Base-by-base conservation (phyloP, 163 green algal genomes). In the Chlamydomonas reinhardtii region DNA sequence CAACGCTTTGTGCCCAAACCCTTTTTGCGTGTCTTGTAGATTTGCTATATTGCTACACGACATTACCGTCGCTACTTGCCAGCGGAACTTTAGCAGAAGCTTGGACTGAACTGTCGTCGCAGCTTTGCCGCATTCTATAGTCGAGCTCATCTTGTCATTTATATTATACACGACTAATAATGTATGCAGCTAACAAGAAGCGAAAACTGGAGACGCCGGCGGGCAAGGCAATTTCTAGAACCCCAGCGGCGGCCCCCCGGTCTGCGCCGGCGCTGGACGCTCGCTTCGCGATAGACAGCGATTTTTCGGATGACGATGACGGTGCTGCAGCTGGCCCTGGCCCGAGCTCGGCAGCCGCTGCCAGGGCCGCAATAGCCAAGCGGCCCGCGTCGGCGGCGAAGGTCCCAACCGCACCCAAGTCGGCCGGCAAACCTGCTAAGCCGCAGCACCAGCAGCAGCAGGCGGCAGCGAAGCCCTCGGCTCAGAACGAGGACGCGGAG, bases 291-390 rank as follows among this genome's bases (percentile, higher is more conserved):
- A 34, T 86, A 16, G 64, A 72, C 35, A 65, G 34, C 35, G 80
- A 86, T 29, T 86, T 86, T 27, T 77, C 68, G 15, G 79, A 77
- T 27, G 68, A 48, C 31, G 68, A 73, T 2, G 48, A 64, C 32
- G 39, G 62, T 48, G 64, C 31, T 59, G 24, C 8, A 12, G 61
- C 31, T n/a, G 75, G 11, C n/a, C 15, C 52, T 39, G 54, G n/a
- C 19, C 43, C 48, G 29, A 56, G 48, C 48, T 56, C 48, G 14
- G 48, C 48, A 14, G 48, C 48, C 48, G 48, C 48, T 56, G 48
- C 48, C 1, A 56, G 19, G 48, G 48, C 48, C 48, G 48, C 48
- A 56, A 14, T 37, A 20, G n/a, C 9, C 74, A 54, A 31, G 25
- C n/a, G 6, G 29, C 54, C 52, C 52, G 31, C 11, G 25, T 27